phyloP scores from a whole-genome alignment of 345 rosid species.

The Schrenkiella parvula region DNA sequence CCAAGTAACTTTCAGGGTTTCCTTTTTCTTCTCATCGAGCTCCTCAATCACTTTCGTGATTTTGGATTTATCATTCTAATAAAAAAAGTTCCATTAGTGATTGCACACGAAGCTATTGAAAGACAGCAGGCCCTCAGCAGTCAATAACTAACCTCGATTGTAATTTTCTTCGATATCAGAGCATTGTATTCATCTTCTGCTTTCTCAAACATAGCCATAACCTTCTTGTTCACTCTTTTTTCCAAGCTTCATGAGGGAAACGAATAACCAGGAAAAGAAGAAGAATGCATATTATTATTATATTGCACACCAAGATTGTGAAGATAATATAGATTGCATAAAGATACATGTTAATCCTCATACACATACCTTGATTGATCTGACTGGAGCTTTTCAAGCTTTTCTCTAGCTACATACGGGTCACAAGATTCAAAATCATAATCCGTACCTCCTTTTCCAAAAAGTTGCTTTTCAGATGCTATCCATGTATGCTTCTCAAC shows the following conservation, averaged over 20 bases:
- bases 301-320: background rate
- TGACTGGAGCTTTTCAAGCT: slow-evolving; percentile 76
- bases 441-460: slow-evolving; percentile 94
- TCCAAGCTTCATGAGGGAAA: slow-evolving; percentile 59
- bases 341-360: background rate
- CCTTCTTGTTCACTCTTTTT: slow-evolving; percentile 97
- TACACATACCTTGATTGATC: slow-evolving; percentile 75
- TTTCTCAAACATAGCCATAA: slow-evolving; percentile 97
- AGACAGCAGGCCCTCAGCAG: background rate
- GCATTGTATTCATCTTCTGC: slow-evolving; percentile 98
- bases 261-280: slow-evolving; percentile 1
- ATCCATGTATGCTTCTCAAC: slow-evolving; percentile 97
- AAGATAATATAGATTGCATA: background rate
- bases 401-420: slow-evolving; percentile 71
- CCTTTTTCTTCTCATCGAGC: slow-evolving; percentile 98
- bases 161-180: slow-evolving; percentile 81
- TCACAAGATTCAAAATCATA: slow-evolving; percentile 80
- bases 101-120: slow-evolving; percentile 5
- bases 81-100: slow-evolving; percentile 13
- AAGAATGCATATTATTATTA: background rate
- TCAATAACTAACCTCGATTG: slow-evolving; percentile 66
- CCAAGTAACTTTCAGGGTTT: slow-evolving; percentile 95
- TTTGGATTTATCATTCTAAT: slow-evolving; percentile 87
- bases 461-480: slow-evolving; percentile 82
- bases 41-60: slow-evolving; percentile 94